A percentile compares a stretch with the other conserved stretches of the same genome.
phyloP scores from a whole-genome alignment of 805 yeast species.

The Debaryomyces prosopidis region DNA sequence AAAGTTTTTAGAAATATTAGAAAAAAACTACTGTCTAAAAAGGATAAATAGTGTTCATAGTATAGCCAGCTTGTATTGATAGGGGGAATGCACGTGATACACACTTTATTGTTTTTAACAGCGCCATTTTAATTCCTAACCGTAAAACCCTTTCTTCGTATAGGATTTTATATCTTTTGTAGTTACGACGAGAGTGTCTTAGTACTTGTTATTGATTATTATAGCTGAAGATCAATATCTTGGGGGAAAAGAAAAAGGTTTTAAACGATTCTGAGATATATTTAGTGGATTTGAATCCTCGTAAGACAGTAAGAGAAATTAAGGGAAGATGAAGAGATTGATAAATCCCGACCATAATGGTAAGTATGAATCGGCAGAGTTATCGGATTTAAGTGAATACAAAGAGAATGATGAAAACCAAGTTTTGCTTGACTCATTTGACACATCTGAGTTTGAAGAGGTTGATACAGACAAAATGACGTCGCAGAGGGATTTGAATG shows the following conservation, averaged over 20 bases:
- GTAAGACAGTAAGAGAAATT: neutral
- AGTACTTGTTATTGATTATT: too few species aligned
- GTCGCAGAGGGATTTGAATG: neutral
- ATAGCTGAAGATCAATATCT: too few species aligned
- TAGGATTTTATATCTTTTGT: too few species aligned
- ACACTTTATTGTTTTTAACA: neutral
- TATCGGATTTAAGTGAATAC: constrained; percentile 1
- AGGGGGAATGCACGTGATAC: neutral
- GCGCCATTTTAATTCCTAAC: neutral
- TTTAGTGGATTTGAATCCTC: neutral
- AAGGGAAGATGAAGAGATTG: neutral
- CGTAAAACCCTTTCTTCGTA: neutral
- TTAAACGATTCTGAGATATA: neutral
- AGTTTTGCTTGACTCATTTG: constrained; percentile 9
- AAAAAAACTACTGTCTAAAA: constrained; percentile 4
- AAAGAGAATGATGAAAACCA: constrained; percentile 2
- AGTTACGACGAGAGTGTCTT: too few species aligned
- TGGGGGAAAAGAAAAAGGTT: constrained; percentile 2
- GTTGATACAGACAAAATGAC: neutral
- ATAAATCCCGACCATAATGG: neutral
- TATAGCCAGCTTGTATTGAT: neutral
- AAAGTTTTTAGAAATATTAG: constrained; percentile 20
- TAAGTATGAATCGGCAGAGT: constrained; percentile 1
- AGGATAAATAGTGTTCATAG: neutral
- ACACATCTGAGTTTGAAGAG: constrained; percentile 8